A percentile compares a stretch with the other conserved stretches of the same genome.
Conservation (phyloP, 495 filamentous ascomycete genomes). For the Massariosphaeria phaeospora region DNA sequence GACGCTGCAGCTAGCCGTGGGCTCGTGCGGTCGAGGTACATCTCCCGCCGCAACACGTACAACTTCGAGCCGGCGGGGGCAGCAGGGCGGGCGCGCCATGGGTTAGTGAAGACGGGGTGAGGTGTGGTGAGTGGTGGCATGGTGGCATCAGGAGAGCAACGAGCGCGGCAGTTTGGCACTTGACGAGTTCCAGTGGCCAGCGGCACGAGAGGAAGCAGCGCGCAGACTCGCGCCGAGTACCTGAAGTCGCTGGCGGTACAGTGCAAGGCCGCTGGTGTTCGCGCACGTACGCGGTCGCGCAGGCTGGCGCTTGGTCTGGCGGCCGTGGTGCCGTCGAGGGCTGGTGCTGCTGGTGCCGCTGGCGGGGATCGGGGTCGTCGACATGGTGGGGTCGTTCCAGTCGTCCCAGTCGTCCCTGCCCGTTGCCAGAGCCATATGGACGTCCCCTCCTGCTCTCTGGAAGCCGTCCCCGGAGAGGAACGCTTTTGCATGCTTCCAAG, state of each 20-base stretch:
- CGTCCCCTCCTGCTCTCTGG: neutral
- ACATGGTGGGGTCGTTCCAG: too few species aligned
- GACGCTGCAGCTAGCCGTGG: constrained; percentile 15
- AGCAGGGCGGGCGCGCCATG: neutral
- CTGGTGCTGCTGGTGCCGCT: neutral
- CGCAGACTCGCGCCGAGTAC: too few species aligned
- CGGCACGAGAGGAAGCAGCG: too few species aligned
- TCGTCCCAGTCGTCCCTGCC: too few species aligned
- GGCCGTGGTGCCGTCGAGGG: neutral
- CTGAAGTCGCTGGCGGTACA: neutral
- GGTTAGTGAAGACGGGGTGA: too few species aligned
- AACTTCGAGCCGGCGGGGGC: neutral
- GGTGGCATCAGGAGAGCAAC: too few species aligned
- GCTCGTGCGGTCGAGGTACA: constrained; percentile 15
- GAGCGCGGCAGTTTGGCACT: too few species aligned
- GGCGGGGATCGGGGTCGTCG: neutral
- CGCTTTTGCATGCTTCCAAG: neutral
- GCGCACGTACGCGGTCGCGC: constrained; percentile 2
- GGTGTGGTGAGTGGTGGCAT: too few species aligned
- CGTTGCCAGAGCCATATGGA: too few species aligned
- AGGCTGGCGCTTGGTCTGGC: constrained; percentile 11
- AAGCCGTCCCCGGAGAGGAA: neutral
- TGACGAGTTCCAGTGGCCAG: too few species aligned
- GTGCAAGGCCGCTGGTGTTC: neutral
- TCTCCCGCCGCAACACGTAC: constrained; percentile 4